These are phyloP conservation scores for Sporisorium exsertum DNA, from an alignment of 1,284 basidiomycete genomes.

Conservation along the genomic window DNA sequence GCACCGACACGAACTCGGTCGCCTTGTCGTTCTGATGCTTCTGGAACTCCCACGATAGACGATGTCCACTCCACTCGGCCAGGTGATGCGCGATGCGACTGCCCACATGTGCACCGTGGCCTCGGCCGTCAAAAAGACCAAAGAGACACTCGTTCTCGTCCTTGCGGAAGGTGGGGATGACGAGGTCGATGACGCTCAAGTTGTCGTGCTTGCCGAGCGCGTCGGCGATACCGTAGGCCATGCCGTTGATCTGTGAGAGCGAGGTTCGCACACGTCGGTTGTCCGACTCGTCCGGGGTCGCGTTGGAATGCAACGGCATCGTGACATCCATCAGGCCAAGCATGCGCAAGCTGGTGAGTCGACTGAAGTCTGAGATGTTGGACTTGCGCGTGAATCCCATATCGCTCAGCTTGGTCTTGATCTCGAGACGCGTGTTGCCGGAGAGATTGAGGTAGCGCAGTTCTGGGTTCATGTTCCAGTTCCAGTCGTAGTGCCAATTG, in stretches of 20 bases:
- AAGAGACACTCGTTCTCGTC: constrained; percentile 87
- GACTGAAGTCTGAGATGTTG: constrained; percentile 85
- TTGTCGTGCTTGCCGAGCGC: constrained; percentile 77
- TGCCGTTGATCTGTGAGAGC: constrained; percentile 86
- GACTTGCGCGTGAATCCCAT: constrained; percentile 64
- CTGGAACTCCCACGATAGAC: constrained; percentile 60
- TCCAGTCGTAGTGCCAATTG: constrained; percentile 99
- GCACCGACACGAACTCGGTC: constrained; percentile 48
- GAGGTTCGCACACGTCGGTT: constrained; percentile 93
- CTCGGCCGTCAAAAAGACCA: constrained; percentile 83
- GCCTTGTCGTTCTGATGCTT: constrained; percentile 37
- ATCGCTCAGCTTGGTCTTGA: constrained; percentile 75
- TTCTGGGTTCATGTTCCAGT: constrained; percentile 98
- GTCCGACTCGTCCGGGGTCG: constrained; percentile 85
- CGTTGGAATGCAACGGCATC: constrained; percentile 72
- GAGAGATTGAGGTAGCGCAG: constrained; percentile 90
- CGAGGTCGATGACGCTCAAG: constrained; percentile 91
- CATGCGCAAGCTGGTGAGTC: constrained; percentile 82
- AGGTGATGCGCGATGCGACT: constrained; percentile 74
- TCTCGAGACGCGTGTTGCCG: constrained; percentile 87
- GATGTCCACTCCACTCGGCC: constrained; percentile 56
- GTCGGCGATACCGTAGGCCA: constrained; percentile 97
- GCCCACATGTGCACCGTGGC: constrained; percentile 72
- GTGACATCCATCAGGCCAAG: constrained; percentile 99
- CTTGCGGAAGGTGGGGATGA: constrained; percentile 86